Base-by-base conservation (phyloP, 768 basidiomycete genomes). In the Galerina marginata region DNA sequence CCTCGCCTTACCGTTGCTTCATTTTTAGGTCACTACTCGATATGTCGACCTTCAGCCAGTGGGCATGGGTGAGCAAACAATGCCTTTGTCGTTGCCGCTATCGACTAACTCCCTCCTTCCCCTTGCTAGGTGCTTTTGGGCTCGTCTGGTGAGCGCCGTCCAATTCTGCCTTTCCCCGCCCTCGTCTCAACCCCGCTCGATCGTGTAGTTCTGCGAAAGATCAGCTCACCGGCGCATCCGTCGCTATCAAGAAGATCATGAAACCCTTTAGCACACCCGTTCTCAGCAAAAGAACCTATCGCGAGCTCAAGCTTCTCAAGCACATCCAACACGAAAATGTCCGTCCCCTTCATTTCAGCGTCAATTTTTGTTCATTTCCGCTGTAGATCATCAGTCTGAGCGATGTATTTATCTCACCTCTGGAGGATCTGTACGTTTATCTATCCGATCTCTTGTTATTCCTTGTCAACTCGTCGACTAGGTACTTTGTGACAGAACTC, bases 161-260 rank as follows among this genome's bases (percentile, higher is more conserved):
- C n/a, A 2, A 29, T 45, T 16, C 46, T 43, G 36, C n/a, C 26
- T 12, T 25, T 23, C 51, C 25, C 36, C 43, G 57, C 36, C 56
- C 52, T 4, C 37, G 55, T 62, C 26, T 45, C 23, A 58, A 56
- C 52, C 52, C 51, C 9, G 54, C 57, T 44, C 10, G 37, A 42
- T 39, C 42, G 54, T 40, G 23, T 67, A 96, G 95, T 70, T 96
- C 95, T 15, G 91, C 94, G 37, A 96, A 95, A 75, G 93, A 96
- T 74, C 96, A 98, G 76, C 86, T 99, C 56, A 96, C 95, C 9
- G 91, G 88, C 43, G 86, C 94, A 47, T 92, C 93, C 15, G 96
- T 96, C 58, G 97, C 97, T 70, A 96, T 99, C 81, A 99, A 99
- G 87, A 99, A 99, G 88, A 99, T 99, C 82, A 99, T 99, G 96